Evolutionary conservation across 225 moss, liverwort and hornwort species (phyloP), one percentile per base, ranked within the genome.

Genomic region (Anthoceros angustus): DNA sequence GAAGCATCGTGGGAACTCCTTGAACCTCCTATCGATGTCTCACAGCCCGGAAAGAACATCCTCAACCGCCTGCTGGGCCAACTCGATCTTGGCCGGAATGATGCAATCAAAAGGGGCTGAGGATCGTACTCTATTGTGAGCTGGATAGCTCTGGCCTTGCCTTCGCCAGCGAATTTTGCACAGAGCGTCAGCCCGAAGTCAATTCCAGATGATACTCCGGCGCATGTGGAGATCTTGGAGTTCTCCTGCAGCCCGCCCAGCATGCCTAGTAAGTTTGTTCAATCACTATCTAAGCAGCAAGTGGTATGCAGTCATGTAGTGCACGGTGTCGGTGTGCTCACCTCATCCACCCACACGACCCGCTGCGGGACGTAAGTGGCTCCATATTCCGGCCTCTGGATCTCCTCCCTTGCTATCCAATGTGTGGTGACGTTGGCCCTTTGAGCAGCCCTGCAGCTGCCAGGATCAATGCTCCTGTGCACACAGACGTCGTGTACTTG

Each of bases 121-220:
- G 75, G 75, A 63, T 75, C 75, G 32, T 75, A 75, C 41, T 71
- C 71, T 5, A 75, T 64, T 25, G 39, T 39, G 2, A 75, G 75
- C 20, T 75, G 75, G 12, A 63, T 10, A 12, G 71, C 71, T 38
- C 67, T 71, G 20, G 75, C 75, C 7, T 66, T 75, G 24, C 10
- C 1, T 38, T 67, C 70, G 62, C 64, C 67, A 7, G 67, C 15
- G 42, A 75, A 14, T 5, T 62, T 50, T 25, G 71, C 65, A 25
- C 62, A 62, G 45, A 75, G 43, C 10, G 43, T 10, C 5, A 75
- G 46, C 12, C 40, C 70, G 66, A 75, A 70, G 71, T 75, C 75
- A 41, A 75, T 75, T 25, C 75, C 75, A 24, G 75, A 49, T 43
- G 75, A 75, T 0, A 75, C 75, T 12, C 75, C 75, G 5, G 75